These are phyloP conservation scores for Cladosporium oxysporum DNA, from an alignment of 2,329 filamentous ascomycete species.

Conservation along the genomic window DNA sequence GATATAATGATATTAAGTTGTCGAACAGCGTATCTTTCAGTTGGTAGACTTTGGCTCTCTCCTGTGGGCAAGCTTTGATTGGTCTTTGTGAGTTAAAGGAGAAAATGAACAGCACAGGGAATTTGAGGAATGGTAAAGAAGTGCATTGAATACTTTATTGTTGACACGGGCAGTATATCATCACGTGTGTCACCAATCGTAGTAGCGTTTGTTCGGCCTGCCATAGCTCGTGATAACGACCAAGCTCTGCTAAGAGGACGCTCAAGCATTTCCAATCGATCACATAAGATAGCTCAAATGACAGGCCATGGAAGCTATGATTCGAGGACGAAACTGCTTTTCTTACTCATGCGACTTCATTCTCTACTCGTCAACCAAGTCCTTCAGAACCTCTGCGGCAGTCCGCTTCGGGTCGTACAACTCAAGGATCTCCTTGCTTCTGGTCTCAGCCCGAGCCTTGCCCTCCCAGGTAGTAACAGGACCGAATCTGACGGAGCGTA, in stretches of 20 bases:
- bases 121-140: not conserved
- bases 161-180: not conserved
- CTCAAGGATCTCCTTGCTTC: constrained; percentile 34
- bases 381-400: constrained; percentile 17
- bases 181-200: not conserved
- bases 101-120: not conserved
- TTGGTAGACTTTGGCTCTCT: not conserved
- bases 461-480: constrained; percentile 30
- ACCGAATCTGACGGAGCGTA: constrained; percentile 31
- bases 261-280: not conserved
- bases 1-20: not conserved
- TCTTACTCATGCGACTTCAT: not conserved
- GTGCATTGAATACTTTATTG: not conserved
- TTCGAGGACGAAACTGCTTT: too few species aligned
- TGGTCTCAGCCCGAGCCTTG: constrained; percentile 32
- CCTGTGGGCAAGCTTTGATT: not conserved
- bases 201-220: not conserved
- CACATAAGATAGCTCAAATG: not conserved
- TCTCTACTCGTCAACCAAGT: not conserved
- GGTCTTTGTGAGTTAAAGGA: not conserved
- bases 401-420: constrained; percentile 37
- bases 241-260: not conserved
- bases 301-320: not conserved
- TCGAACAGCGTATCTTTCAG: not conserved
- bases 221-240: not conserved